Evolutionary conservation across 495 filamentous ascomycete species (phyloP).

Genomic region (Xylaria nigripes): DNA sequence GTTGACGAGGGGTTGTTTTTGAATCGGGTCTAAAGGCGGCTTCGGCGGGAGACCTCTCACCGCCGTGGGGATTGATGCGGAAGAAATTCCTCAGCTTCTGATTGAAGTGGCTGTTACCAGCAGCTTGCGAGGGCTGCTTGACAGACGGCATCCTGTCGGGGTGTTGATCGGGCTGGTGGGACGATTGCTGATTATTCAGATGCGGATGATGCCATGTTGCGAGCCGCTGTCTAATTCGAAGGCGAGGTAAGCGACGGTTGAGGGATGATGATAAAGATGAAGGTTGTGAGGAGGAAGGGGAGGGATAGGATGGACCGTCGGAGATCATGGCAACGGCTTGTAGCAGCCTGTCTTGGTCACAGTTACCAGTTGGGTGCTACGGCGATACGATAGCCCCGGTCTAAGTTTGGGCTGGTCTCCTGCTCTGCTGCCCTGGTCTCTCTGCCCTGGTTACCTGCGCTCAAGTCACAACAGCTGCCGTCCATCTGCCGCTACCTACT

Average conservation of each 20-base stretch:
- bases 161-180: background rate
- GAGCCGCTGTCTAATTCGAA: conserved; percentile 25
- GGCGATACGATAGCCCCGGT: background rate
- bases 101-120: conserved; percentile 57
- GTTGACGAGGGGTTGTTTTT: conserved; percentile 70
- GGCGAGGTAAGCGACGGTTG: conserved; percentile 16
- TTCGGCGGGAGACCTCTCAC: conserved; percentile 37
- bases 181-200: conserved; percentile 14
- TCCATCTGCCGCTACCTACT: background rate
- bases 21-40: conserved; percentile 35
- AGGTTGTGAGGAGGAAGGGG: conserved; percentile 16
- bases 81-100: conserved; percentile 96
- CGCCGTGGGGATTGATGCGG: conserved; percentile 69
- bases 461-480: background rate
- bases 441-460: background rate
- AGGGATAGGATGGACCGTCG: conserved; percentile 11
- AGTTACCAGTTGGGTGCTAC: background rate
- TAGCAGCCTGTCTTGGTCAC: conserved; percentile 5
- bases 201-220: conserved; percentile 28
- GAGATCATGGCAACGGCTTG: conserved; percentile 10
- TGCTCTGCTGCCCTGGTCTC: background rate
- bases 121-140: conserved; percentile 28
- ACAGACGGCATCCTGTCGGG: conserved; percentile 22
- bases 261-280: conserved; percentile 20
- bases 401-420: background rate